A percentile compares a stretch with the other conserved stretches of the same genome.
Evolutionary conservation across 2,329 filamentous ascomycete species (phyloP).

Genomic region (Dothistroma septosporum): DNA sequence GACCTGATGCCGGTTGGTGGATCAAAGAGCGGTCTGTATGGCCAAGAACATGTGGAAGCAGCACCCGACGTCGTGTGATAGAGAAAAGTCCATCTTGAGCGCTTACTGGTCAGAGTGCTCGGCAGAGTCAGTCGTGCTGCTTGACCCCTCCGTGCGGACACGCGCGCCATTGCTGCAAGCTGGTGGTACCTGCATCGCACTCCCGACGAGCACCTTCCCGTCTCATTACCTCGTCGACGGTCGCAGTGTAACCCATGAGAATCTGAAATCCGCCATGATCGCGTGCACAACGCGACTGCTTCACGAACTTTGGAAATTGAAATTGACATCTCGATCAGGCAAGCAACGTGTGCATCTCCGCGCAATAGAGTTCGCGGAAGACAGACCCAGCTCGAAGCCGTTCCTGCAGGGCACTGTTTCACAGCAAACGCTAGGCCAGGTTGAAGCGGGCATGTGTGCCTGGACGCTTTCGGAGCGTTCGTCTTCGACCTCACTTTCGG

Average conservation of each 20-base stretch:
- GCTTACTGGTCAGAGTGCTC: conserved; percentile 3
- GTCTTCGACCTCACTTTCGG: not conserved
- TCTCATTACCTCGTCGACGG: not conserved
- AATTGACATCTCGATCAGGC: not conserved
- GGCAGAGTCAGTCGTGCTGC: not conserved
- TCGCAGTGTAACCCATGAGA: not conserved
- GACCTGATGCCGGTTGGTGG: not conserved
- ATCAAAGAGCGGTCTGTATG: conserved; percentile 3
- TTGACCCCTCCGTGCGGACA: not conserved
- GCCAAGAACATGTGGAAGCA: conserved; percentile 3
- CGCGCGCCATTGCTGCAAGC: not conserved
- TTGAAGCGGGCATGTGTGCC: not conserved
- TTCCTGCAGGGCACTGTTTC: not conserved
- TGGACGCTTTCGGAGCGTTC: not conserved
- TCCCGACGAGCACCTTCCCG: not conserved
- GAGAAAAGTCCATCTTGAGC: not conserved
- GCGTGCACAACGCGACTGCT: not conserved
- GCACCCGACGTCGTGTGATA: conserved; percentile 4
- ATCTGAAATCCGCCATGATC: not conserved
- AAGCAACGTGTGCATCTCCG: not conserved
- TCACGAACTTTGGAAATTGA: not conserved
- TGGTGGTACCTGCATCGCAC: not conserved
- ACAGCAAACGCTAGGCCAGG: not conserved
- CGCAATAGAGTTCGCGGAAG: not conserved
- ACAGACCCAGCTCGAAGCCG: not conserved